Evolutionary conservation across 2,329 filamentous ascomycete species (phyloP).

Genomic region (Didymella arachidicola): DNA sequence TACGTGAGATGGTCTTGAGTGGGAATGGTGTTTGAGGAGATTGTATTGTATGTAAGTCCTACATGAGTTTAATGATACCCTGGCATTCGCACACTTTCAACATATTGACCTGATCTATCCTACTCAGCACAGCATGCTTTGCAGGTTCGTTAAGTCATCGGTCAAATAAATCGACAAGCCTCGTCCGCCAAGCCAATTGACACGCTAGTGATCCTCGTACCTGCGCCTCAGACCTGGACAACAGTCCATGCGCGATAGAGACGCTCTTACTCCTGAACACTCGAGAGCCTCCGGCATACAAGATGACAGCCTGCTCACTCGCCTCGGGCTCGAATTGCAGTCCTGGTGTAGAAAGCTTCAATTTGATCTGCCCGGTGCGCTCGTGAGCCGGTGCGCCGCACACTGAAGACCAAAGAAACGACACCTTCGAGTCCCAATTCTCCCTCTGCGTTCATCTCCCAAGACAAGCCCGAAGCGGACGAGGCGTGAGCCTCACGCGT

Average conservation of each 20-base stretch:
- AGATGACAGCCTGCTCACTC: background rate
- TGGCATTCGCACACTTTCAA: background rate
- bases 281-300: background rate
- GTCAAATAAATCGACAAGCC: background rate
- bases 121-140: background rate
- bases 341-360: background rate
- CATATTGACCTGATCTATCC: background rate
- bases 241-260: background rate
- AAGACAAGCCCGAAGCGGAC: background rate
- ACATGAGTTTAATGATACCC: background rate
- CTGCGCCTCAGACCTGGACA: background rate
- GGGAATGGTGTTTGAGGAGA: background rate
- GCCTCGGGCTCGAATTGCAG: background rate
- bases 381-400: background rate
- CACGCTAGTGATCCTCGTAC: background rate
- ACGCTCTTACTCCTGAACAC: background rate
- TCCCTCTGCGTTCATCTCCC: background rate
- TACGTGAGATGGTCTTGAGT: background rate
- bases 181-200: background rate
- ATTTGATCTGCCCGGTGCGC: background rate
- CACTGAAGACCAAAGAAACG: background rate
- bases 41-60: background rate
- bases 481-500: background rate
- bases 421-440: background rate
- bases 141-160: background rate